Base-by-base conservation (phyloP, 2,329 filamentous ascomycete genomes). In the Sodiomyces alkalinus region DNA sequence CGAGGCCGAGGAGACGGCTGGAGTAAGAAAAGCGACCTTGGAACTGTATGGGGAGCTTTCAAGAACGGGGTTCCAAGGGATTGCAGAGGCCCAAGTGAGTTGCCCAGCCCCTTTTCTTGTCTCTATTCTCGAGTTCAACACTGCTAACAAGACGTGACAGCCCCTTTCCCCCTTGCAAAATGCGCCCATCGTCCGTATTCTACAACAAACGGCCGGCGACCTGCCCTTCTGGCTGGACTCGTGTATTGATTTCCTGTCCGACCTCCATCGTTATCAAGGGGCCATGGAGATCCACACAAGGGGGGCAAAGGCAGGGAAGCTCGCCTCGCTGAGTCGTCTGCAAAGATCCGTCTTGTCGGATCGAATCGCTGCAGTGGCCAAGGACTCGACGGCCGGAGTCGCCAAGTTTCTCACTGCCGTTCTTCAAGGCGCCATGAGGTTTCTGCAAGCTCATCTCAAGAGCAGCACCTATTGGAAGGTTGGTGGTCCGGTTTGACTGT, bases 121-220 rank as follows among this genome's bases (percentile, higher is more conserved):
- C 15, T 6, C 12, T 15, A 24, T 10, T 19, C 16, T 12, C 19
- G 12, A 3, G 9, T 13, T 4, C 27, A 14, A 17, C 11, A 18
- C 25, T 36, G 4, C 30, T 36, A 28, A 37, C 34, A 25, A 18
- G 2, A 12, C 17, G 26, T 37, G 46, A 27, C 53, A 71, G 55
- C 63, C 71, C 3, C 45, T 75, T 7, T 68, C 77, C 38, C 62
- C 71, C 9, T 47, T 76, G 12, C 62, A 69, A 35, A 77, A 78
- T 39, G 57, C 60, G 3, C 54, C 58, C 3, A 45, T 72, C n/a
- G 47, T 65, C 3, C 51, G 55, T 5, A 40, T 71, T 3, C 43
- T 71, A 17, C 30, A 33, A 8, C 29, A 26, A 6, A 47, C 57
- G 11, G 34, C 41, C 4, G 39, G 41, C 9, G 37, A 43, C 28